Evolutionary conservation across 2,329 filamentous ascomycete species (phyloP).

Genomic region (Microdochium trichocladiopsis): DNA sequence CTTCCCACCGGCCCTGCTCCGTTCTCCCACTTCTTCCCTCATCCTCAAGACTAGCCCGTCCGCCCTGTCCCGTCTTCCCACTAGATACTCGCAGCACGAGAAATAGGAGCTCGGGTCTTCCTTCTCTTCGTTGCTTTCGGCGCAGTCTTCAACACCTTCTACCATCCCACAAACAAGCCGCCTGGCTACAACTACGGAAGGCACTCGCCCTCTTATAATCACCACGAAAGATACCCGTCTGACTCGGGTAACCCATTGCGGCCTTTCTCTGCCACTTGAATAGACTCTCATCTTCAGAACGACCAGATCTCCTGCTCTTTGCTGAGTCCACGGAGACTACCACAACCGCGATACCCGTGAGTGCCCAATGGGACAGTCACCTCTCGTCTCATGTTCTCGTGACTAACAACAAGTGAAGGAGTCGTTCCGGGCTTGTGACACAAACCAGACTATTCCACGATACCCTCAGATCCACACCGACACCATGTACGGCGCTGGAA

Average conservation of each 20-base stretch:
- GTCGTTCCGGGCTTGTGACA: neutral
- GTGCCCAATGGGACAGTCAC: neutral
- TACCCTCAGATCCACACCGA: slow-evolving; percentile 37
- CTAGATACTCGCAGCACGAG: neutral
- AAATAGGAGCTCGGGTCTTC: neutral
- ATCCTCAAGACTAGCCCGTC: neutral
- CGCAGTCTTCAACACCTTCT: neutral
- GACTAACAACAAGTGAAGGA: neutral
- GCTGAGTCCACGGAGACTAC: slow-evolving; percentile 29
- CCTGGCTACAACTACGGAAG: neutral
- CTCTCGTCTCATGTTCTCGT: neutral
- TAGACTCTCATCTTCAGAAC: slow-evolving; percentile 4
- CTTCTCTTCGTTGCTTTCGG: neutral
- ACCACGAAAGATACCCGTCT: neutral
- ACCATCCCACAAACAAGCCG: neutral
- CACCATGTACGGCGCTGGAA: slow-evolving; percentile 80
- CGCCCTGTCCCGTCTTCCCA: neutral
- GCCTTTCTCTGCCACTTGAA: neutral
- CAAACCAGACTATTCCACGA: slow-evolving; percentile 25
- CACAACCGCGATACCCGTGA: slow-evolving; percentile 8
- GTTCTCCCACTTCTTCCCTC: neutral
- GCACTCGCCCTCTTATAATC: neutral
- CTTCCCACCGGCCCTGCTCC: neutral
- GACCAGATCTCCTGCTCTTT: slow-evolving; percentile 27
- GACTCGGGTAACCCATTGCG: neutral